Percentiles rank a stretch among this genome's conserved stretches.
Evolutionary conservation across 2,329 filamentous ascomycete species (phyloP).

Genomic region (Fusarium scirpi): DNA sequence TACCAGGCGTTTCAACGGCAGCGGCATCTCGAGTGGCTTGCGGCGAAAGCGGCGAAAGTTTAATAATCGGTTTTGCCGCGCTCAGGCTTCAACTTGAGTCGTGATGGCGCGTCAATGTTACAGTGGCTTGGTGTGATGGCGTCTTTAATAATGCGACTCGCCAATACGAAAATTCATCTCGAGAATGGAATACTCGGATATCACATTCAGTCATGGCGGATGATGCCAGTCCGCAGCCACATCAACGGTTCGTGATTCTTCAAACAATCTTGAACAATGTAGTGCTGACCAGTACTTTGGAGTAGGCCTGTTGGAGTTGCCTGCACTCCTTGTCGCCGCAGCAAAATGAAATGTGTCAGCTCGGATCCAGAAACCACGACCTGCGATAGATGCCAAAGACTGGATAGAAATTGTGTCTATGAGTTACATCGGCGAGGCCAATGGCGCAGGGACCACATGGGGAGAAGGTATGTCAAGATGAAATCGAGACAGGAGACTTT

Average conservation of each 20-base stretch:
- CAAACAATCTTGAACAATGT: background rate
- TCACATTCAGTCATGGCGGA: background rate
- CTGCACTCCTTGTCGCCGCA: constrained; percentile 6
- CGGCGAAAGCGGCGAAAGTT: background rate
- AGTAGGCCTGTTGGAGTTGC: constrained; percentile 1
- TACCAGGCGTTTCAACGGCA: background rate
- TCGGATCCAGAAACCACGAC: background rate
- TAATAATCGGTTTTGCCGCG: background rate
- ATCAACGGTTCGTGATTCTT: background rate
- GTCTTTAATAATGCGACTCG: background rate
- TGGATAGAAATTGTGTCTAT: background rate
- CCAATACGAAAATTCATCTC: background rate
- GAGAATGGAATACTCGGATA: background rate
- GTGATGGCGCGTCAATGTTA: background rate
- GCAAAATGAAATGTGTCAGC: constrained; percentile 18
- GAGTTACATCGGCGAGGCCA: constrained; percentile 1
- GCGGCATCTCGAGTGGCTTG: background rate
- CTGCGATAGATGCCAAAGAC: constrained; percentile 7
- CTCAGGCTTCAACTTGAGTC: background rate
- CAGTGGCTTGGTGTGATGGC: no score
- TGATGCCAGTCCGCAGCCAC: rapidly evolving
- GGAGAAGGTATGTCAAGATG: background rate
- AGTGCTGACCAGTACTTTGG: background rate
- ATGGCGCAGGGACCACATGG: background rate
- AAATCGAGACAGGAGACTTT: rapidly evolving